phyloP scores from a whole-genome alignment of 2,329 filamentous ascomycete genomes.

The Fusarium pseudograminearum region DNA sequence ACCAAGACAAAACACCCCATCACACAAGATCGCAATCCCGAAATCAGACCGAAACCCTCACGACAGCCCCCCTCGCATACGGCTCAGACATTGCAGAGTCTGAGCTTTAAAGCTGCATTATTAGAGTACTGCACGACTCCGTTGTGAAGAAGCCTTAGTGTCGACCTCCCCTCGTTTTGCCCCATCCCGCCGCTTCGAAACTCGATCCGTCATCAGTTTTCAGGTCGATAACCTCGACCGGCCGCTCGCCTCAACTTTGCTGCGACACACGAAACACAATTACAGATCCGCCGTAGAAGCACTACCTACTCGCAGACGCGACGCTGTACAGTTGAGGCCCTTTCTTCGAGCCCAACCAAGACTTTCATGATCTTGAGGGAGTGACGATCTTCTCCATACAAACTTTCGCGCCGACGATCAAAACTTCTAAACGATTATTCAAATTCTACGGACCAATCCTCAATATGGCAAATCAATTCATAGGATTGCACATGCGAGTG shows the following conservation, averaged over 20 bases:
- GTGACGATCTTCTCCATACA: constrained; percentile 29
- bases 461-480: constrained; percentile 71
- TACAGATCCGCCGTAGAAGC: background rate
- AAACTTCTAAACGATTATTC: background rate
- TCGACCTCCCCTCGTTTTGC: constrained; percentile 37
- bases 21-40: constrained; percentile 42
- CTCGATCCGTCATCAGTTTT: constrained; percentile 27
- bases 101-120: constrained; percentile 1
- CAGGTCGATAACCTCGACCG: constrained; percentile 21
- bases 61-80: background rate
- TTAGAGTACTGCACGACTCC: constrained; percentile 14
- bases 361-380: constrained; percentile 43
- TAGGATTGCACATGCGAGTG: constrained; percentile 81
- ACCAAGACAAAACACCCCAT: constrained; percentile 42
- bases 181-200: constrained; percentile 28
- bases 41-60: constrained; percentile 20
- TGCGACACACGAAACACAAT: background rate
- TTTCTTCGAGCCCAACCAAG: constrained; percentile 6
- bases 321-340: constrained; percentile 14
- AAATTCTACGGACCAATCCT: background rate
- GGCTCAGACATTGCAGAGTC: constrained; percentile 3
- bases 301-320: background rate
- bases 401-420: constrained; percentile 22
- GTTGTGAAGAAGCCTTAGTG: constrained; percentile 11
- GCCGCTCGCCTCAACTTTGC: constrained; percentile 7